A percentile compares a stretch with the other conserved stretches of the same genome.
Evolutionary conservation across 2,329 filamentous ascomycete genomes (phyloP).

Genomic region (Colletotrichum tofieldiae): DNA sequence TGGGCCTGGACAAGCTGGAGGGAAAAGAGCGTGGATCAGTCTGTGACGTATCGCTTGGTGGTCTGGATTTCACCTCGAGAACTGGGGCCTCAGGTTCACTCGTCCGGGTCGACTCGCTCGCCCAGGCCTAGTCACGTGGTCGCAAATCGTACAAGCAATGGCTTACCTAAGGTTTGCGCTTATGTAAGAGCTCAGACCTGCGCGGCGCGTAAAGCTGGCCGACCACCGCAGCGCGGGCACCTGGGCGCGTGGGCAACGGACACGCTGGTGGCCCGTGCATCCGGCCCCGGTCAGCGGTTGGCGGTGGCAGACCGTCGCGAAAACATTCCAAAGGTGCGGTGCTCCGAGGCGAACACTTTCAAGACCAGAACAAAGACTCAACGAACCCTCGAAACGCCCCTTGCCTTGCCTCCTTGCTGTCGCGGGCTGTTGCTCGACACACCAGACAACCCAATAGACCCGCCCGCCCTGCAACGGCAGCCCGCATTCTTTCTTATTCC

Average conservation of each 20-base stretch:
- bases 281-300: slow-evolving; percentile 24
- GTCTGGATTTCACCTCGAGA: neutral
- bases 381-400: slow-evolving; percentile 30
- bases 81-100: slow-evolving; percentile 16
- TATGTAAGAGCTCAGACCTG: slow-evolving; percentile 15
- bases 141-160: neutral
- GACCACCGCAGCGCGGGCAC: slow-evolving; percentile 1
- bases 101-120: neutral
- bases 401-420: slow-evolving; percentile 22
- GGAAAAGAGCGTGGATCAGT: slow-evolving; percentile 2
- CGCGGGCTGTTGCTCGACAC: slow-evolving; percentile 2
- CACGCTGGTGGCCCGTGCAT: slow-evolving; percentile 28
- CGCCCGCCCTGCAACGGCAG: neutral
- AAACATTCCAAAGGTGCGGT: slow-evolving; percentile 37
- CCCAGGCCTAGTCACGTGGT: neutral
- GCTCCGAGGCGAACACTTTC: slow-evolving; percentile 26
- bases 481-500: slow-evolving; percentile 15
- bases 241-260: slow-evolving; percentile 29
- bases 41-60: slow-evolving; percentile 28
- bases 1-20: slow-evolving; percentile 13
- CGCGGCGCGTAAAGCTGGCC: slow-evolving; percentile 24
- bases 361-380: slow-evolving; percentile 32
- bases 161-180: slow-evolving; percentile 18
- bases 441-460: slow-evolving; percentile 13
- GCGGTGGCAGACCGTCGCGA: slow-evolving; percentile 31